These are phyloP conservation scores for Stephania yunnanensis DNA, from an alignment of 164 flowering plant species.

Conservation along the genomic window DNA sequence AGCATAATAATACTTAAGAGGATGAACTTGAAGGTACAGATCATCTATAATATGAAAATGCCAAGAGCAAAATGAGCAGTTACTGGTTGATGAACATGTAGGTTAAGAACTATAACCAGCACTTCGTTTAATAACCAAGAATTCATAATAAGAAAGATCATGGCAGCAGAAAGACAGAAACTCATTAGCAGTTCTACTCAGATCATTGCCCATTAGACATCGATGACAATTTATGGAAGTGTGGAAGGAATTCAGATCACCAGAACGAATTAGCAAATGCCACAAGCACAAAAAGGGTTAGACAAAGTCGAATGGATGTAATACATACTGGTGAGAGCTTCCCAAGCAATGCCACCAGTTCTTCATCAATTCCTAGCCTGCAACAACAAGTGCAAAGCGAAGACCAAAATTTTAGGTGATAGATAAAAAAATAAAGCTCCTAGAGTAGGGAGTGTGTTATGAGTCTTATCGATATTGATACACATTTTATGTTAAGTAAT, in stretches of 20 bases:
- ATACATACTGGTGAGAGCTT: slow-evolving; percentile 61
- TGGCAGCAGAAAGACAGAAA: neutral
- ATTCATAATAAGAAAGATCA: neutral
- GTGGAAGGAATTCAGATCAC: neutral
- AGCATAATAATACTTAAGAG: neutral
- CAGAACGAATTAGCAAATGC: neutral
- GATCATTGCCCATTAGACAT: neutral
- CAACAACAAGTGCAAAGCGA: slow-evolving; percentile 6
- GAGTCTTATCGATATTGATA: too few species aligned
- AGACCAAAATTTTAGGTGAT: neutral
- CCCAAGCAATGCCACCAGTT: slow-evolving; percentile 82
- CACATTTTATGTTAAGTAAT: too few species aligned
- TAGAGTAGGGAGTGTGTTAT: neutral
- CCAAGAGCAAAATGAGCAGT: neutral
- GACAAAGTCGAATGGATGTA: neutral
- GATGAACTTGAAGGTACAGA: neutral
- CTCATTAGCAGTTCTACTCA: neutral
- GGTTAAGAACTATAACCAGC: neutral
- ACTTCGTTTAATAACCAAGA: neutral
- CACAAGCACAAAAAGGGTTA: neutral
- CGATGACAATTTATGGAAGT: neutral
- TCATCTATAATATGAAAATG: neutral
- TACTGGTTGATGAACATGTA: neutral
- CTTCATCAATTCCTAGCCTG: slow-evolving; percentile 93
- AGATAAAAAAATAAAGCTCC: neutral